Evolutionary conservation across 1,284 basidiomycete species (phyloP).

Genomic region (Microbotryum saponariae): DNA sequence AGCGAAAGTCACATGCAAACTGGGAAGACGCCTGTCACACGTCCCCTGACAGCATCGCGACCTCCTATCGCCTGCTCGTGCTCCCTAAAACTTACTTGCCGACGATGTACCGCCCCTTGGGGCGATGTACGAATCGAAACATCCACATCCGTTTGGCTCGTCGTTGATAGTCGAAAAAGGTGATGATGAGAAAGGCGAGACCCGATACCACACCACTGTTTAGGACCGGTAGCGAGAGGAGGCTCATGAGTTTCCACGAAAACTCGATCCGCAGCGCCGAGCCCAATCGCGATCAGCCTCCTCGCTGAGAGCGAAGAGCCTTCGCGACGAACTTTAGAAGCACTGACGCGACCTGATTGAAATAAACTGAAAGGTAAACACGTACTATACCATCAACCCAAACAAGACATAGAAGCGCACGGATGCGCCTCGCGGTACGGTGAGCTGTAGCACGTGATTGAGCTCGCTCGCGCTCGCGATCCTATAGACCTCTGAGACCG

Average conservation of each 20-base stretch:
- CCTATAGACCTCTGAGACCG: too few relatives aligned
- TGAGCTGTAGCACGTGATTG: not conserved
- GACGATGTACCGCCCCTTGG: constrained; percentile 14
- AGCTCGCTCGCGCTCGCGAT: too few relatives aligned
- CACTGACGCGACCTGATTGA: too few relatives aligned
- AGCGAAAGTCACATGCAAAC: not conserved
- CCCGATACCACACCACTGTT: constrained; percentile 2
- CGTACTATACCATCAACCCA: constrained; percentile 12
- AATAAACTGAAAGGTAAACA: not conserved
- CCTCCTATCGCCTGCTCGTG: too few relatives aligned
- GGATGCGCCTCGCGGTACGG: constrained; percentile 1
- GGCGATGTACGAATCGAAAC: constrained; percentile 7
- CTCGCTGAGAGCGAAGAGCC: too few relatives aligned
- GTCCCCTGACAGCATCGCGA: too few relatives aligned
- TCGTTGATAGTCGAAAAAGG: constrained; percentile 6
- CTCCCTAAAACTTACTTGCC: constrained; percentile 8
- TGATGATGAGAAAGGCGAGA: constrained; percentile 1
- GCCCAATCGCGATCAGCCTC: too few relatives aligned
- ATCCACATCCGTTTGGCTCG: constrained; percentile 11
- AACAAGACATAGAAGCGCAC: constrained; percentile 8
- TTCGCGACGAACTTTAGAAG: too few relatives aligned
- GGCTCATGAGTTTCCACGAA: not conserved
- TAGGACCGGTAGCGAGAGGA: too few relatives aligned
- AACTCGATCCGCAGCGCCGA: too few relatives aligned
- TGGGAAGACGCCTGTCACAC: not conserved